Evolutionary conservation across 2,329 filamentous ascomycete genomes (phyloP).

Genomic region (Geosmithia morbida): DNA sequence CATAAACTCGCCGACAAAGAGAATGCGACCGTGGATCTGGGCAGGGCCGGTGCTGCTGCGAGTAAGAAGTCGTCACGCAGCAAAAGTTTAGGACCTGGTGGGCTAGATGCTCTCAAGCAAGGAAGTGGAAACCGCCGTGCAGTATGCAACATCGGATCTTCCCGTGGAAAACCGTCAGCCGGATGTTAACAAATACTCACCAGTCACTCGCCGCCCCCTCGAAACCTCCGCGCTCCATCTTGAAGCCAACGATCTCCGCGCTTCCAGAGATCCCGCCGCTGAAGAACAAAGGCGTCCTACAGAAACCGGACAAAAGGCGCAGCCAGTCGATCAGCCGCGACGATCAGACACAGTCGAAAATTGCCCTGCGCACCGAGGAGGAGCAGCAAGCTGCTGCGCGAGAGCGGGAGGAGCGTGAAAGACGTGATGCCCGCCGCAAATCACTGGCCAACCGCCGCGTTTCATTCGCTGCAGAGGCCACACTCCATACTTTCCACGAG

Average conservation of each 20-base stretch:
- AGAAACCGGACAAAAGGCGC: not conserved
- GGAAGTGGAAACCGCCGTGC: slow-evolving; percentile 65
- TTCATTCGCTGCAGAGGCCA: slow-evolving; percentile 94
- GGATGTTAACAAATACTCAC: slow-evolving; percentile 5
- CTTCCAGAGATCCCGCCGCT: slow-evolving; percentile 52
- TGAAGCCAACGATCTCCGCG: slow-evolving; percentile 65
- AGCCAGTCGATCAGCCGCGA: slow-evolving; percentile 2
- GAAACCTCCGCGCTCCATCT: slow-evolving; percentile 50
- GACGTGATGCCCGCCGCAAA: slow-evolving; percentile 80
- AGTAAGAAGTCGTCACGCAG: slow-evolving; percentile 61
- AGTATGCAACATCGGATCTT: slow-evolving; percentile 31
- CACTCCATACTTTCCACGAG: slow-evolving; percentile 92
- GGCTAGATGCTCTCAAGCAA: slow-evolving; percentile 67
- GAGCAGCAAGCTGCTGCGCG: slow-evolving; percentile 55
- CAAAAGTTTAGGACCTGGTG: slow-evolving; percentile 91
- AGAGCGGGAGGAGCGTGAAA: slow-evolving; percentile 57
- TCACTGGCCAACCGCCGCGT: slow-evolving; percentile 87
- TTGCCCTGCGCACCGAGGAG: slow-evolving; percentile 54
- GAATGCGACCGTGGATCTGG: slow-evolving; percentile 58
- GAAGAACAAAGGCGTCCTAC: slow-evolving; percentile 21
- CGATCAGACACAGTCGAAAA: slow-evolving; percentile 31
- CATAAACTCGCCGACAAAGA: slow-evolving; percentile 54
- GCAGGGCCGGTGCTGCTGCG: slow-evolving; percentile 25
- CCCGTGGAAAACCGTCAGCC: too few relatives aligned
- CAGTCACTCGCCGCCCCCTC: slow-evolving; percentile 41